Evolutionary conservation across 1,284 basidiomycete genomes (phyloP).

Genomic region (Cutaneotrichosporon cutaneum): DNA sequence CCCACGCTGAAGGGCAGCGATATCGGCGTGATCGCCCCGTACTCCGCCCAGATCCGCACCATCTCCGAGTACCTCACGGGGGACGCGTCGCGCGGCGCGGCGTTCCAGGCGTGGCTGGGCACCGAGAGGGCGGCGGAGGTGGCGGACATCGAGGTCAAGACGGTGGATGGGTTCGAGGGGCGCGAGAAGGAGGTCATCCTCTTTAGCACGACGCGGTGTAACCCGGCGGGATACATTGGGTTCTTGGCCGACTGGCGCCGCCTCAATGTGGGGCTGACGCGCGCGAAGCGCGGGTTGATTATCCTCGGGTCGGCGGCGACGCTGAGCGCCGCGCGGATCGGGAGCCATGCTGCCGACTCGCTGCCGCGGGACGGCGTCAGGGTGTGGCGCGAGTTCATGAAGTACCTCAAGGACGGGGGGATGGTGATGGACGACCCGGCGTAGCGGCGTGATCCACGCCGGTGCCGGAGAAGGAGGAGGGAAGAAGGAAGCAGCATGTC

Average conservation of each 20-base stretch:
- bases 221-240: conserved; percentile 69
- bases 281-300: conserved; percentile 78
- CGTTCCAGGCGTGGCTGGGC: conserved; percentile 64
- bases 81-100: conserved; percentile 46
- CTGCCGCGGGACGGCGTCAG: conserved; percentile 40
- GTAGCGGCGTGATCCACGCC: no score
- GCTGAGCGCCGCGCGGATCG: conserved; percentile 53
- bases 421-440: conserved; percentile 33
- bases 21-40: conserved; percentile 86
- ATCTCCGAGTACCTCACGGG: conserved; percentile 61
- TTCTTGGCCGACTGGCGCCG: conserved; percentile 85
- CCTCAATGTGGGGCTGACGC: conserved; percentile 82
- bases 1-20: conserved; percentile 68
- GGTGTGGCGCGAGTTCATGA: conserved; percentile 45
- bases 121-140: conserved; percentile 65
- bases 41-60: conserved; percentile 73
- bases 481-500: not conserved
- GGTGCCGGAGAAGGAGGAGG: no score
- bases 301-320: conserved; percentile 75
- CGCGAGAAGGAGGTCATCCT: conserved; percentile 88
- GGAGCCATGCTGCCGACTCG: conserved; percentile 24
- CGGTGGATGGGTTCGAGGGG: conserved; percentile 91
- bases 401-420: conserved; percentile 29
- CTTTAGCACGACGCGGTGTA: conserved; percentile 85
- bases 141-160: conserved; percentile 71